Evolutionary conservation across 2,329 filamentous ascomycete species (phyloP), one percentile per base, ranked within the genome.

Genomic region (Penicillium sp.): DNA sequence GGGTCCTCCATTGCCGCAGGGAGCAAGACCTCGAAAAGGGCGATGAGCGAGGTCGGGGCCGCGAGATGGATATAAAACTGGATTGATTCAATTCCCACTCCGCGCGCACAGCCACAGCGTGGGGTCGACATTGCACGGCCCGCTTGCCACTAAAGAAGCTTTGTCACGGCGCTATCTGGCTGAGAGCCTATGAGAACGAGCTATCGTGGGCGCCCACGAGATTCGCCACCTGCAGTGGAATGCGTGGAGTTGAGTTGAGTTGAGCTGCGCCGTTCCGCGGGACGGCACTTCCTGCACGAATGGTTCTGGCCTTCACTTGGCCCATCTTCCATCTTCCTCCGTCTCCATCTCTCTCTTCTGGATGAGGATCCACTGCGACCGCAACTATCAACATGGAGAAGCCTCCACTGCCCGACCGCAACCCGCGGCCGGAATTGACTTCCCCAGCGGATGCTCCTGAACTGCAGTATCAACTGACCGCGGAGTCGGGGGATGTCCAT

Each of bases 101-200:
- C 13, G 15, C 7, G 21, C 29, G 25, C 43, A 41, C 43, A 43
- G 46, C 46, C 46, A 47, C 46, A 37, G 19, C 5, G 15, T 29
- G 41, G 45, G 38, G 37, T 42, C 38, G 33, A 36, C 31, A 17
- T 34, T 41, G 45, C 45, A 48, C 45, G 45, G 41, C 41, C 45
- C 45, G 32, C 20, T 48, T 42, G 41, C 45, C 44, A 41, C 40
- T 11, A n/a, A 4, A 9, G 14, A 26, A 14, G 30, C 28, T n/a
- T 11, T 25, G 21, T n/a, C n/a, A n/a, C n/a, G n/a, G n/a, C n/a
- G n/a, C n/a, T n/a, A n/a, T n/a, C n/a, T n/a, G n/a, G n/a, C n/a
- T n/a, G n/a, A n/a, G n/a, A n/a, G n/a, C n/a, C n/a, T n/a, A n/a
- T n/a, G n/a, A n/a, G n/a, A n/a, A n/a, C n/a, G n/a, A n/a, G n/a